phyloP scores from a whole-genome alignment of 257 asterid species.

The Plantago elongata region DNA sequence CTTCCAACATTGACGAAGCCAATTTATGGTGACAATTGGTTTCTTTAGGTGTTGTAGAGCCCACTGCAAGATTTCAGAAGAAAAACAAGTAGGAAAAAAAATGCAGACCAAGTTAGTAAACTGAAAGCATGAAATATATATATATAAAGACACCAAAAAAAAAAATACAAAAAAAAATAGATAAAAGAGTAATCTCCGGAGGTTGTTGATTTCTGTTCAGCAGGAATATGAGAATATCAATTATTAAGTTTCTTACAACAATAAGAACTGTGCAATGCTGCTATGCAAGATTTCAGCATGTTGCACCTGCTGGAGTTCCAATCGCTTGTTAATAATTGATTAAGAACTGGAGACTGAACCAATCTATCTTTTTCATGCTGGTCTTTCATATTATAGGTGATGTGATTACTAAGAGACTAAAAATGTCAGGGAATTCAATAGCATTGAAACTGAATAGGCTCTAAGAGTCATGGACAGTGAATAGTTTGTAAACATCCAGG shows the following conservation, averaged over 20 bases:
- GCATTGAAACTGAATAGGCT: too few species aligned
- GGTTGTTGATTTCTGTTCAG: background rate
- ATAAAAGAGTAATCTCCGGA: background rate
- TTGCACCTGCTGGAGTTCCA: background rate
- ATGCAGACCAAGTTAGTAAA: conserved; percentile 19
- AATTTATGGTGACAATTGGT: conserved; percentile 68
- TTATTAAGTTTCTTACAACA: too few species aligned
- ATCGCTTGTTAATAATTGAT: background rate
- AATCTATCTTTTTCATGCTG: background rate
- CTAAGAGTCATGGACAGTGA: background rate
- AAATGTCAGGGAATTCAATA: too few species aligned
- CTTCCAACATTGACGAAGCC: conserved; percentile 97
- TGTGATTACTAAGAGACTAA: too few species aligned
- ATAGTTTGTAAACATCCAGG: background rate
- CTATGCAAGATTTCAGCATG: too few species aligned
- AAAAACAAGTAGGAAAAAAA: conserved; percentile 7
- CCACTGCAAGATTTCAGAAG: conserved; percentile 52
- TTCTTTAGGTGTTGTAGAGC: conserved; percentile 68
- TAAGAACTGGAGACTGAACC: background rate
- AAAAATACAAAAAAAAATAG: background rate
- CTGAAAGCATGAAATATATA: conserved; percentile 8
- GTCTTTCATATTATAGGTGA: background rate
- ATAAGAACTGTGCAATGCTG: too few species aligned
- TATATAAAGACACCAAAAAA: background rate
- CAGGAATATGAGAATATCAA: background rate